Percentiles rank a stretch among this genome's conserved stretches.
phyloP scores from a whole-genome alignment of 208 protist genomes.

The Angomonas ambiguus region DNA sequence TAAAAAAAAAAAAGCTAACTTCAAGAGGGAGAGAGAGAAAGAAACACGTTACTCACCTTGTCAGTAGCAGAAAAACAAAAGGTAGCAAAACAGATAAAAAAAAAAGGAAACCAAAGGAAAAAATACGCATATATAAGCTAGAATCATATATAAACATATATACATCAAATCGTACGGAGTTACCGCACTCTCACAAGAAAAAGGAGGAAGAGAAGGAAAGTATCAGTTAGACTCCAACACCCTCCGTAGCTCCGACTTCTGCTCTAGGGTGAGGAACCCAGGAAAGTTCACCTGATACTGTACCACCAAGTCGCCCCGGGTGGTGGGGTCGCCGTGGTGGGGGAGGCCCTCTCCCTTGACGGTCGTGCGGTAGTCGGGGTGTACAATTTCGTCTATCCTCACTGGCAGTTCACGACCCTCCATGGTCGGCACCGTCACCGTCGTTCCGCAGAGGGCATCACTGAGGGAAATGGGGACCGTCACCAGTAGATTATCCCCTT shows the following conservation, averaged over 20 bases:
- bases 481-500: constrained; percentile 78
- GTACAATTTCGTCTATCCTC: constrained; percentile 84
- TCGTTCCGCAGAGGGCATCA: constrained; percentile 85
- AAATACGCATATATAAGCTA: not conserved
- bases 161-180: too few relatives aligned
- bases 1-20: not conserved
- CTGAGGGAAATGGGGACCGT: constrained; percentile 56
- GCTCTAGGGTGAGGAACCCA: constrained; percentile 78
- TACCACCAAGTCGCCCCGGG: constrained; percentile 73
- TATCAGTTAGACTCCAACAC: constrained; percentile 63
- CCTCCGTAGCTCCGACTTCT: constrained; percentile 80
- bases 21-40: not conserved
- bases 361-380: constrained; percentile 68
- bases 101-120: not conserved
- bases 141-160: too few relatives aligned
- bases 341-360: constrained; percentile 74
- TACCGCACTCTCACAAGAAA: constrained; percentile 4
- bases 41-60: not conserved
- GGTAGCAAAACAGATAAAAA: not conserved
- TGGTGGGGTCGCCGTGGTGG: constrained; percentile 13
- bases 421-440: constrained; percentile 74
- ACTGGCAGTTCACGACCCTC: constrained; percentile 69
- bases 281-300: constrained; percentile 80
- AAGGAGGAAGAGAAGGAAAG: constrained; percentile 9
- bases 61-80: not conserved